A percentile compares a stretch with the other conserved stretches of the same genome.
These are phyloP conservation scores for Sphaerosporella brunnea DNA, from an alignment of 495 filamentous ascomycete genomes.

Conservation along the genomic window DNA sequence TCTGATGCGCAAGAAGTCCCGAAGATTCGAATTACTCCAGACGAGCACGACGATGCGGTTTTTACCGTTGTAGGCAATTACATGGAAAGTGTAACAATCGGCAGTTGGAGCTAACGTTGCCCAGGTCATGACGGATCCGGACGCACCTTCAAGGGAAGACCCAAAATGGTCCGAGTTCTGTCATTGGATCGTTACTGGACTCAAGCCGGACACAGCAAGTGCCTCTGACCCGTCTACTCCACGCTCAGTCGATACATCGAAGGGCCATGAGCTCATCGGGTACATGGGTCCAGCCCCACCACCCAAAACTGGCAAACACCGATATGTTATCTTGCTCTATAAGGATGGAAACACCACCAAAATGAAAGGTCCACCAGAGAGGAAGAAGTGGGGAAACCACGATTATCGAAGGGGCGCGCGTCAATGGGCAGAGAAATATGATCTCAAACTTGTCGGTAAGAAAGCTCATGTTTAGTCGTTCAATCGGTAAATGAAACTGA, in stretches of 20 bases:
- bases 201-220: conserved; percentile 18
- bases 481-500: conserved; percentile 11
- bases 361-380: conserved; percentile 36
- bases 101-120: conserved; percentile 7
- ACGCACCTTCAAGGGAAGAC: conserved; percentile 46
- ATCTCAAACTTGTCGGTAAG: conserved; percentile 42
- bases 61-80: conserved; percentile 17
- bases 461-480: conserved; percentile 9
- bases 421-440: conserved; percentile 46
- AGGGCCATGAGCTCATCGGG: conserved; percentile 33
- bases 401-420: conserved; percentile 38
- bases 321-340: conserved; percentile 49
- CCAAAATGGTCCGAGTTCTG: conserved; percentile 55
- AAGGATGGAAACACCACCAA: conserved; percentile 25
- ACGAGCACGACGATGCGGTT: conserved; percentile 14
- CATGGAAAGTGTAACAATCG: too few species aligned
- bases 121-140: conserved; percentile 44
- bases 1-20: conserved; percentile 35
- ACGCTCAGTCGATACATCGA: conserved; percentile 12
- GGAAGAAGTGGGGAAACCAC: conserved; percentile 47
- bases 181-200: conserved; percentile 45
- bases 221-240: too few species aligned
- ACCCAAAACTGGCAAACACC: conserved; percentile 45
- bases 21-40: conserved; percentile 29
- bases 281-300: conserved; percentile 48